Evolutionary conservation across 2,329 filamentous ascomycete species (phyloP).

Genomic region (Periconia sp.): DNA sequence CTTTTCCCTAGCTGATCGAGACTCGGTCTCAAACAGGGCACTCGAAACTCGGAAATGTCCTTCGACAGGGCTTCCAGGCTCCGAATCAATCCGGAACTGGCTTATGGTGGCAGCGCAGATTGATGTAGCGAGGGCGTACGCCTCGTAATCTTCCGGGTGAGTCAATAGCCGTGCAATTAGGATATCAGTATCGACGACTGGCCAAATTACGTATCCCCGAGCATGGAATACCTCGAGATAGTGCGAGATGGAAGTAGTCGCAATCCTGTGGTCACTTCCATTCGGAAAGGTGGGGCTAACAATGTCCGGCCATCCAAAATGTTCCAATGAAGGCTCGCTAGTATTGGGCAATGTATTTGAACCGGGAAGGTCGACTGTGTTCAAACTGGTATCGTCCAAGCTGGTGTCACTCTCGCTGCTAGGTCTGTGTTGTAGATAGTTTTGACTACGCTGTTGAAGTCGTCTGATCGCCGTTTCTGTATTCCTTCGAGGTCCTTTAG

Average conservation of each 20-base stretch:
- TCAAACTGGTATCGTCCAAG: slow-evolving; percentile 33
- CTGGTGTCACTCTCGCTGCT: slow-evolving; percentile 38
- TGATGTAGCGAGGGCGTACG: slow-evolving; percentile 34
- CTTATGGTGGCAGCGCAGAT: slow-evolving; percentile 39
- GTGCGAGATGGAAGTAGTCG: slow-evolving; percentile 33
- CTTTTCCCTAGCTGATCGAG: slow-evolving; percentile 27
- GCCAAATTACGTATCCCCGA: slow-evolving; percentile 38
- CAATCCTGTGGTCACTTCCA: slow-evolving; percentile 27
- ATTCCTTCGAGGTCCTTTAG: slow-evolving; percentile 37
- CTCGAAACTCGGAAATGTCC: slow-evolving; percentile 36
- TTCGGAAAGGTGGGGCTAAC: slow-evolving; percentile 19
- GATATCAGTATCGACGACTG: slow-evolving; percentile 35
- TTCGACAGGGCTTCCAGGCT: slow-evolving; percentile 33
- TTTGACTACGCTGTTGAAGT: slow-evolving; percentile 34
- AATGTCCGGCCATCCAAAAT: slow-evolving; percentile 28
- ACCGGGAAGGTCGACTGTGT: slow-evolving; percentile 27
- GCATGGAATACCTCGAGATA: slow-evolving; percentile 36
- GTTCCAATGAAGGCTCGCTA: slow-evolving; percentile 19
- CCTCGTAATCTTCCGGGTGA: slow-evolving; percentile 33
- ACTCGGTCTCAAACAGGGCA: slow-evolving; percentile 31
- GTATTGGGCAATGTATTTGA: slow-evolving; percentile 21
- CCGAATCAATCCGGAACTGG: slow-evolving; percentile 36
- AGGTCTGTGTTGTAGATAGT: slow-evolving; percentile 17
- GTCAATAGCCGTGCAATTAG: slow-evolving; percentile 36
- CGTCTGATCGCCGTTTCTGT: slow-evolving; percentile 38